phyloP scores from a whole-genome alignment of 176 grass and related monocot species.

The Pontederia paniculata region DNA sequence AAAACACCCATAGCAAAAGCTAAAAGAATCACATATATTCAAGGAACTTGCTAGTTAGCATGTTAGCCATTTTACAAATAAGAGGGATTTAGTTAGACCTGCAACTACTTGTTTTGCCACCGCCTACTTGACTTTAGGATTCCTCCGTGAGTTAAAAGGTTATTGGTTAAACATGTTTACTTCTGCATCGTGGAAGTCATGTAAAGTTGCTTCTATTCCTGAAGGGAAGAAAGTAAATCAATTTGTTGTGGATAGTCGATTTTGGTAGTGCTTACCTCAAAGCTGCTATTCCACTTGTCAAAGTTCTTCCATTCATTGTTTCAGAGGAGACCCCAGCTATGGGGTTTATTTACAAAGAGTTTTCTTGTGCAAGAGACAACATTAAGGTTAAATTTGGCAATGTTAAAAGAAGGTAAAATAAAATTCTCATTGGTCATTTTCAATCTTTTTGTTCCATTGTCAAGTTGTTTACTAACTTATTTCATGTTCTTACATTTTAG shows the following conservation, averaged over 20 bases:
- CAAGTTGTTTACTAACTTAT: neutral
- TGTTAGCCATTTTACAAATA: neutral
- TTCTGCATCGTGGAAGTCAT: neutral
- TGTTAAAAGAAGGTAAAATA: neutral
- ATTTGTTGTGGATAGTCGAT: neutral
- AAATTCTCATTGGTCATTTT: neutral
- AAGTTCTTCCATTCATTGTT: neutral
- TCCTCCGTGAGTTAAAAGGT: neutral
- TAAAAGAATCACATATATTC: neutral
- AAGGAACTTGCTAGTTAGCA: neutral
- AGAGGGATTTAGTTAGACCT: neutral
- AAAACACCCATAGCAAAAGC: neutral
- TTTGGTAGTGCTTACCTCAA: neutral
- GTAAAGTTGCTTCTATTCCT: neutral
- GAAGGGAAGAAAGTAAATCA: neutral
- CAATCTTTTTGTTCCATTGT: no score
- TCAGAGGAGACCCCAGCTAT: neutral
- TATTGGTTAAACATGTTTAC: neutral
- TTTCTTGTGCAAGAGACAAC: constrained; percentile 1
- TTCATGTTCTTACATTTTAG: neutral
- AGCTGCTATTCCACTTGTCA: no score
- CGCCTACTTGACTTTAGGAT: neutral
- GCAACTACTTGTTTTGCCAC: neutral
- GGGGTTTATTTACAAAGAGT: no score
- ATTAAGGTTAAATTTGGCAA: neutral